A percentile compares a stretch with the other conserved stretches of the same genome.
These are phyloP conservation scores for Excoecaria agallocha DNA, from an alignment of 345 rosid species.

Conservation along the genomic window DNA sequence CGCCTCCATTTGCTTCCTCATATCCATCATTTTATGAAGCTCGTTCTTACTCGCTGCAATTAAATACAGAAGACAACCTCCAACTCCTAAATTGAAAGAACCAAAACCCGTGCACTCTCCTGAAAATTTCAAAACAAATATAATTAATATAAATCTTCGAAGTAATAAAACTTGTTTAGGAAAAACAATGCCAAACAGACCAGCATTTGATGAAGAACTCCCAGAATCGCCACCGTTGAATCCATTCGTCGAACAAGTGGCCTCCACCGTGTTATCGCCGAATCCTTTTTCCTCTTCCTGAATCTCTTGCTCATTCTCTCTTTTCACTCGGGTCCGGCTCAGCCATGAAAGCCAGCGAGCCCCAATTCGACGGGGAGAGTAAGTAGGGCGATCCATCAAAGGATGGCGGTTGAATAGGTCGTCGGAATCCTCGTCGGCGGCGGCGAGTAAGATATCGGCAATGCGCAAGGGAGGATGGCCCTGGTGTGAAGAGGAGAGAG, in stretches of 20 bases:
- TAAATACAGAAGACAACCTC: constrained; percentile 49
- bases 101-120: constrained; percentile 33
- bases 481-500: background rate
- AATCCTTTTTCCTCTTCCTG: background rate
- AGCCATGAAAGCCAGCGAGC: constrained; percentile 29
- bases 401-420: background rate
- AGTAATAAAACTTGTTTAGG: background rate
- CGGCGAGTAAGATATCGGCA: constrained; percentile 28
- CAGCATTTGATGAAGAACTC: background rate
- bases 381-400: constrained; percentile 9
- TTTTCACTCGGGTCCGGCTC: constrained; percentile 16
- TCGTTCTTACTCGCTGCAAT: constrained; percentile 56
- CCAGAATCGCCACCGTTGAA: constrained; percentile 12
- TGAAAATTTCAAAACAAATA: background rate
- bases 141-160: background rate
- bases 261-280: background rate
- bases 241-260: constrained; percentile 12
- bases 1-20: constrained; percentile 50
- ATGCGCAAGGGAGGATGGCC: constrained; percentile 23
- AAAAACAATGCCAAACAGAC: constrained; percentile 9
- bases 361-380: constrained; percentile 14
- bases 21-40: constrained; percentile 46
- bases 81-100: constrained; percentile 50
- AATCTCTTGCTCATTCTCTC: background rate
- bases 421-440: background rate